Base-by-base conservation (phyloP, 352 stramenopile genomes). In the Phytophthora cajani region DNA sequence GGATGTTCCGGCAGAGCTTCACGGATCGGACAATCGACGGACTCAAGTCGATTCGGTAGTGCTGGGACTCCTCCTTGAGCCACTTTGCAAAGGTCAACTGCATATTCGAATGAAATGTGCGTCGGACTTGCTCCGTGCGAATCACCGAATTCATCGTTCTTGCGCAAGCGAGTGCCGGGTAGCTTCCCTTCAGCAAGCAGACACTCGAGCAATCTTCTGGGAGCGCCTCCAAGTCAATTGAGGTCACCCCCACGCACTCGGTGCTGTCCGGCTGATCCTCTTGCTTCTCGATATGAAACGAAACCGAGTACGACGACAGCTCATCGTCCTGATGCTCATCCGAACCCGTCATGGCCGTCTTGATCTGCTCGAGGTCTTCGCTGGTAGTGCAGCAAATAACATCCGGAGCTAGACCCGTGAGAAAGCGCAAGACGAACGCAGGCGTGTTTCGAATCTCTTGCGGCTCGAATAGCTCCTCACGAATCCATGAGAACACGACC, bases 401-500 rank as follows among this genome's bases (percentile, higher is more conserved):
- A 11, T 79, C 73, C 1, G 74, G 49, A 6, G 61, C 73, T 42
- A 84, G 72, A 11, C 63, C 70, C 10, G 73, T 74, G 3, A 84
- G 46, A 67, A 92, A 89, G 0, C 85, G 85, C 27, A 95, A 50
- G 30, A 91, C 75, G 47, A 91, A 91, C 12, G 85, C 80, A 16
- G 85, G 74, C 0, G 79, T 88, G 27, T 83, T 79, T 3, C 86
- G 86, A 47, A 93, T 69, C 0, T 32, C 51, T 40, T 77, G 50
- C 0, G 74, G 64, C 1, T 83, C 59, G 62, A 93, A 91, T 5
- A 82, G 52, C 4, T 71, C 55, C 36, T 89, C 80, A 30, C 73
- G 58, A 8, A 95, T 67, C 85, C 88, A 95, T 2, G 77, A 67
- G 71, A 93, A 95, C 12, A 91, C 51, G 16, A 91, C 75, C 5